phyloP scores from a whole-genome alignment of 2,329 filamentous ascomycete genomes.

The Aspergillus calidoustus region DNA sequence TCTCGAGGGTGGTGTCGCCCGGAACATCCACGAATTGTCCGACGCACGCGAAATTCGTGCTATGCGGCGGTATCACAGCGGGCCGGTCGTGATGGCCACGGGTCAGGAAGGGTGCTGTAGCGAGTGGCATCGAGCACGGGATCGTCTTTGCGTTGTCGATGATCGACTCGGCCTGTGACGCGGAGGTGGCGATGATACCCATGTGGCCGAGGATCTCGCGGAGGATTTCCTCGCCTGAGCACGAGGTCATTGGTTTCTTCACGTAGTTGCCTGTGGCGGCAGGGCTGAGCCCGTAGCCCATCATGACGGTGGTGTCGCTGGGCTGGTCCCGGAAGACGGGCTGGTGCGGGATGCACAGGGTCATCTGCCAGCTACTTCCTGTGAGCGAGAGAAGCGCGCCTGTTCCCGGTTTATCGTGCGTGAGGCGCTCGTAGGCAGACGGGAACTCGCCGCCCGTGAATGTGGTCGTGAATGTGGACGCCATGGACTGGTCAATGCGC shows the following conservation, averaged over 20 bases:
- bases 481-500: slow-evolving; percentile 38
- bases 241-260: slow-evolving; percentile 46
- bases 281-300: slow-evolving; percentile 46
- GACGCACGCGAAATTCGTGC: slow-evolving; percentile 44
- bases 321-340: slow-evolving; percentile 48
- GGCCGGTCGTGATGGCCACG: slow-evolving; percentile 41
- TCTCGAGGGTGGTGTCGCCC: slow-evolving; percentile 43
- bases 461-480: slow-evolving; percentile 47
- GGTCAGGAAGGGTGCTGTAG: slow-evolving; percentile 44
- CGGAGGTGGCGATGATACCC: slow-evolving; percentile 30
- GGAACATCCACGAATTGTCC: slow-evolving; percentile 50
- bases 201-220: slow-evolving; percentile 44
- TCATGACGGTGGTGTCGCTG: slow-evolving; percentile 39
- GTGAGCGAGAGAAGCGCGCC: slow-evolving; percentile 42
- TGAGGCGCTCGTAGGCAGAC: slow-evolving; percentile 27
- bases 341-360: slow-evolving; percentile 46
- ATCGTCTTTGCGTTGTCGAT: slow-evolving; percentile 35
- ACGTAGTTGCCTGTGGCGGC: slow-evolving; percentile 40
- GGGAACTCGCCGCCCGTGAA: slow-evolving; percentile 37
- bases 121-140: slow-evolving; percentile 47
- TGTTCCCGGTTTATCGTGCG: slow-evolving; percentile 35
- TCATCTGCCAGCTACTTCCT: slow-evolving; percentile 46
- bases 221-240: slow-evolving; percentile 45
- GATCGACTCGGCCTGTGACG: slow-evolving; percentile 31
- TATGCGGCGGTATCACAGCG: slow-evolving; percentile 40